A percentile compares a stretch with the other conserved stretches of the same genome.
Evolutionary conservation across 2,329 filamentous ascomycete genomes (phyloP).

Genomic region (Penicillium italicum): DNA sequence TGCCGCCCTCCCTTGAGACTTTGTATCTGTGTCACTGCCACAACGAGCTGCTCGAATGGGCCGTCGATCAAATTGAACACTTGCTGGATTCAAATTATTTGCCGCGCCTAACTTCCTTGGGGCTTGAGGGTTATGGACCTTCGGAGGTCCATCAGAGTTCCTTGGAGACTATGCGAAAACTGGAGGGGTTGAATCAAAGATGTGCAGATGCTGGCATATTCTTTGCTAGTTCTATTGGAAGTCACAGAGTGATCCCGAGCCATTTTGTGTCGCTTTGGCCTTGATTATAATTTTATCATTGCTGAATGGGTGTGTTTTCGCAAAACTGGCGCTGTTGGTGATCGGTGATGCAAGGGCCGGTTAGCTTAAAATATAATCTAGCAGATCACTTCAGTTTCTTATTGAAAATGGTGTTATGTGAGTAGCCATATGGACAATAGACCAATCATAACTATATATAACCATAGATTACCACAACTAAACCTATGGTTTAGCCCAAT

Average conservation of each 20-base stretch:
- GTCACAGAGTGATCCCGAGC: background rate
- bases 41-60: background rate
- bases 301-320: background rate
- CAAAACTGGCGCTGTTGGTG: background rate
- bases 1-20: background rate
- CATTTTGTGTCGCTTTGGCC: background rate
- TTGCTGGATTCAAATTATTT: background rate
- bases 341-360: background rate
- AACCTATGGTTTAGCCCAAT: too few species aligned
- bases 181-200: background rate
- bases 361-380: background rate
- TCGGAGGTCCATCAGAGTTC: background rate
- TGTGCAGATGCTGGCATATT: background rate
- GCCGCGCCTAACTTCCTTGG: background rate
- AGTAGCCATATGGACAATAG: too few species aligned
- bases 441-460: too few species aligned
- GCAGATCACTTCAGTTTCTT: background rate
- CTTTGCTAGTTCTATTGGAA: background rate
- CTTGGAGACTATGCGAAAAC: background rate
- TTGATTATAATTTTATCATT: background rate
- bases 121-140: background rate
- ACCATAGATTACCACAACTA: too few species aligned
- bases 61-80: background rate
- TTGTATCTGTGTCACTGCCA: slow-evolving; percentile 3
- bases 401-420: background rate